These are phyloP conservation scores for Chamaecyparis obtusa DNA, from an alignment of 75 land plant species.

Conservation along the genomic window DNA sequence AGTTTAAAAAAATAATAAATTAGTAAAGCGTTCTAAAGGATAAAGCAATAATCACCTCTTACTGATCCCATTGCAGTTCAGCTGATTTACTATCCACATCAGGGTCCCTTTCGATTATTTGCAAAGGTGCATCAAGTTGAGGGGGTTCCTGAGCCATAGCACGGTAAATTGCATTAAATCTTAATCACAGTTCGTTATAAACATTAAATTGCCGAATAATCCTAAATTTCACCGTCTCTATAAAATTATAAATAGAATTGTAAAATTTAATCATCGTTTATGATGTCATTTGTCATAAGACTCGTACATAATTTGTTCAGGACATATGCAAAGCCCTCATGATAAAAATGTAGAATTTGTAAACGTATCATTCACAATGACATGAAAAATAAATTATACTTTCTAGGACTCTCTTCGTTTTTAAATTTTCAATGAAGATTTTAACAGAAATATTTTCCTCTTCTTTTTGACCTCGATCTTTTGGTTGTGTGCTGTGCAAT, in stretches of 20 bases:
- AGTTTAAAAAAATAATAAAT: background rate
- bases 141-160: slow-evolving; percentile 61
- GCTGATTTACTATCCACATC: slow-evolving; percentile 31
- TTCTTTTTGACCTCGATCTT: too few species aligned
- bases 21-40: background rate
- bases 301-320: background rate
- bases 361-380: too few species aligned
- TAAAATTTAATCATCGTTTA: too few species aligned
- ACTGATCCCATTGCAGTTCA: slow-evolving; percentile 59
- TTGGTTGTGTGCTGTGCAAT: too few species aligned
- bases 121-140: slow-evolving; percentile 63
- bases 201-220: background rate
- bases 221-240: background rate
- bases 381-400: too few species aligned
- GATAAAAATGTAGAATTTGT: too few species aligned
- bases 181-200: background rate
- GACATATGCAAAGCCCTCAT: too few species aligned
- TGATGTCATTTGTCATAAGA: background rate
- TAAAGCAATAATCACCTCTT: slow-evolving; percentile 26
- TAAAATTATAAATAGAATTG: background rate
- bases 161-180: background rate
- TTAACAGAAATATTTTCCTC: too few species aligned
- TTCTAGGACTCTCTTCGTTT: too few species aligned
- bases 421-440: too few species aligned
- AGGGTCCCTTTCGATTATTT: slow-evolving; percentile 35